Conservation (phyloP, 208 protist genomes). For the Acanthamoeba sp. region DNA sequence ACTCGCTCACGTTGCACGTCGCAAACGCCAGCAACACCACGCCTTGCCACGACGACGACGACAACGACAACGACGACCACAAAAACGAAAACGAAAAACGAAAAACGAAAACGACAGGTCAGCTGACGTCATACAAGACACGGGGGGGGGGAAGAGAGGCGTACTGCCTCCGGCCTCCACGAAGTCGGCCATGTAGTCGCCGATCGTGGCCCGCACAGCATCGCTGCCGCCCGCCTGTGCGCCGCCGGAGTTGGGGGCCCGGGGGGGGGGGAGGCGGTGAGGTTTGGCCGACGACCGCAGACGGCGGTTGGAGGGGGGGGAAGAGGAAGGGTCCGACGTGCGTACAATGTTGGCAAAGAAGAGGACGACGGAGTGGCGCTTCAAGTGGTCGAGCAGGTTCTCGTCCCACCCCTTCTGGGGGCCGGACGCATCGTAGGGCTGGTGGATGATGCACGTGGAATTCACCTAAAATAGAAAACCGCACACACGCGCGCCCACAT, state of each 20-base stretch:
- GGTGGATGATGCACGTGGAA: slow-evolving; percentile 40
- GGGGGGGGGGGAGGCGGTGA: not conserved
- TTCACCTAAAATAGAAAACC: not conserved
- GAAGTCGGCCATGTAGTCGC: slow-evolving; percentile 1
- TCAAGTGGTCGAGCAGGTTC: not conserved
- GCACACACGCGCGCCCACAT: not conserved
- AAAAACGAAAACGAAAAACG: not conserved
- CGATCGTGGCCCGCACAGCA: not conserved
- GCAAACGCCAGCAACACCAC: slow-evolving; percentile 19
- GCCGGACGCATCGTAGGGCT: not conserved
- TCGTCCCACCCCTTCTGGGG: not conserved
- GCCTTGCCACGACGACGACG: not conserved
- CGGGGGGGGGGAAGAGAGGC: not conserved
- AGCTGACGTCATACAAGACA: not conserved
- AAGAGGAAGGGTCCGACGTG: too few species aligned
- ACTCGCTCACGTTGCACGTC: slow-evolving; percentile 15
- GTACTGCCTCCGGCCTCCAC: not conserved
- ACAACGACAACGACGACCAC: too few species aligned
- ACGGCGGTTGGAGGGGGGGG: too few species aligned
- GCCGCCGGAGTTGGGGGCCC: too few species aligned
- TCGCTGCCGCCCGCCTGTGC: not conserved
- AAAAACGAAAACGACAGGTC: not conserved
- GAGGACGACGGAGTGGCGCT: slow-evolving; percentile 6
- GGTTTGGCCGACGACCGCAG: too few species aligned
- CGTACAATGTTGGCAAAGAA: slow-evolving; percentile 13